These are phyloP conservation scores for Turritis glabra DNA, from an alignment of 345 rosid species.

Conservation along the genomic window DNA sequence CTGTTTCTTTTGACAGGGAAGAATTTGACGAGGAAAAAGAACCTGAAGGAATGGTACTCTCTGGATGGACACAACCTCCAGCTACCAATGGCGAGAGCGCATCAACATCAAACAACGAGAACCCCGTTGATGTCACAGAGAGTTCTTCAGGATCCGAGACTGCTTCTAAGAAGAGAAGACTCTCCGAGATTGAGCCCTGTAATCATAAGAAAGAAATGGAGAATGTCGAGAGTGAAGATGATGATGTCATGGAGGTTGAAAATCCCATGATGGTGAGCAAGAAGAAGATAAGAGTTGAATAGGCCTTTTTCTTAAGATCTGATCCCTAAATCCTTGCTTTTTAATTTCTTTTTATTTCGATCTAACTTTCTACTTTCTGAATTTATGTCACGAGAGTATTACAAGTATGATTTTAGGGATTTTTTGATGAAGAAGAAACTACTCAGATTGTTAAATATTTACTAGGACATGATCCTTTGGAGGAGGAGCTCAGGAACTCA, in stretches of 20 bases:
- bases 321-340: conserved; percentile 6
- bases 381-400: conserved; percentile 12
- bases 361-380: conserved; percentile 30
- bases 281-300: conserved; percentile 58
- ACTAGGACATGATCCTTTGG: conserved; percentile 26
- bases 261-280: conserved; percentile 51
- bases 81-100: conserved; percentile 54
- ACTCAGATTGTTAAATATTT: conserved; percentile 32
- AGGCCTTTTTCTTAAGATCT: conserved; percentile 23
- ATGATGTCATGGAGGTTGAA: conserved; percentile 55
- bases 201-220: conserved; percentile 36
- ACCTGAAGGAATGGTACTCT: conserved; percentile 93
- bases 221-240: conserved; percentile 50
- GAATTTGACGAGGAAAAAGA: conserved; percentile 95
- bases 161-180: conserved; percentile 63
- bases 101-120: conserved; percentile 51
- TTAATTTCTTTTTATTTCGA: background rate
- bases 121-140: conserved; percentile 37
- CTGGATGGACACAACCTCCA: conserved; percentile 78
- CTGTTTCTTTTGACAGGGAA: conserved; percentile 51
- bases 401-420: conserved; percentile 35
- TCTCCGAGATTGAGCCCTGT: conserved; percentile 30
- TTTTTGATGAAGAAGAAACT: conserved; percentile 28
- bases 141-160: conserved; percentile 40
- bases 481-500: conserved; percentile 14